A percentile compares a stretch with the other conserved stretches of the same genome.
These are phyloP conservation scores for Imleria badia DNA, from an alignment of 768 basidiomycete species.

Conservation along the genomic window DNA sequence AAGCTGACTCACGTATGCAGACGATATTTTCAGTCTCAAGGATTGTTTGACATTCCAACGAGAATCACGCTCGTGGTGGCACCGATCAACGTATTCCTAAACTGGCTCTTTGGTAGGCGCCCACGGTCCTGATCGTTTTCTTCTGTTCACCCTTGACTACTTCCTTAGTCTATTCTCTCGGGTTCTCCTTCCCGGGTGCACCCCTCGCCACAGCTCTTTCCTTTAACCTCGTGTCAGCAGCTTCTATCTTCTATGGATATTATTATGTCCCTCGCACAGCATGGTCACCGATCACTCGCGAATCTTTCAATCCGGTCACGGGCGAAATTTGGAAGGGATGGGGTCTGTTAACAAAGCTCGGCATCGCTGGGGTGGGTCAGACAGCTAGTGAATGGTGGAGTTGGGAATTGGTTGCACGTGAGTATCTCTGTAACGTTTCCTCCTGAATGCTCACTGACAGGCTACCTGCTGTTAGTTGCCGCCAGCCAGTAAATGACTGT, in stretches of 20 bases:
- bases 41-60: too few species aligned
- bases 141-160: neutral
- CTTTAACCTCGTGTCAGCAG: too few species aligned
- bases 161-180: conserved; percentile 43
- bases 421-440: conserved; percentile 1
- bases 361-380: conserved; percentile 78
- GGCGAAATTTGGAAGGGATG: conserved; percentile 40
- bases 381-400: conserved; percentile 82
- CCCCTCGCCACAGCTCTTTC: too few species aligned
- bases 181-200: conserved; percentile 49
- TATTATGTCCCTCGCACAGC: conserved; percentile 66
- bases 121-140: neutral
- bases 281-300: conserved; percentile 52
- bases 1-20: conserved; percentile 15
- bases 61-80: conserved; percentile 41
- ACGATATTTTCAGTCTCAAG: conserved; percentile 32
- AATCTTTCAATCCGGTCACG: conserved; percentile 42
- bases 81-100: conserved; percentile 79
- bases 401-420: conserved; percentile 33
- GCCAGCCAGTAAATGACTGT: conserved; percentile 44
- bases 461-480: conserved; percentile 37
- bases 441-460: neutral
- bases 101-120: conserved; percentile 72
- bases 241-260: conserved; percentile 41
- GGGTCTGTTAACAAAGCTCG: conserved; percentile 68